phyloP scores from a whole-genome alignment of 2,329 filamentous ascomycete species.

The Clarireedia sp. region DNA sequence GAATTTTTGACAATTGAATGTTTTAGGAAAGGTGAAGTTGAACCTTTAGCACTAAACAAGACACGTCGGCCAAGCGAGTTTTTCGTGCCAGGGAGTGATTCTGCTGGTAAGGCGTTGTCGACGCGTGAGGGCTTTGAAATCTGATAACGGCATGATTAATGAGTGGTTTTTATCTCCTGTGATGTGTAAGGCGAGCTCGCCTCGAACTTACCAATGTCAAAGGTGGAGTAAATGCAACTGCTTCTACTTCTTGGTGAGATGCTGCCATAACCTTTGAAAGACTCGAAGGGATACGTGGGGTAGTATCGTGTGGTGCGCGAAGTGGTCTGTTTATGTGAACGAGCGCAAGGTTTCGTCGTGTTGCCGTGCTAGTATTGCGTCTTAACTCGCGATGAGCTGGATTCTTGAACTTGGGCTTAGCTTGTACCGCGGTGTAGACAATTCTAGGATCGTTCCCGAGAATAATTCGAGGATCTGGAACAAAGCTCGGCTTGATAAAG shows the following conservation, averaged over 20 bases:
- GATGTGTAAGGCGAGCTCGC: not conserved
- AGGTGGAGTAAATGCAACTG: not conserved
- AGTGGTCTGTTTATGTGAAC: not conserved
- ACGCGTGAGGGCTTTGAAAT: not conserved
- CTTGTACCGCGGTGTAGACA: not conserved
- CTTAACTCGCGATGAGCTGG: not conserved
- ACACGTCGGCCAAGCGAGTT: not conserved
- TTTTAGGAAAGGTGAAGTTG: not conserved
- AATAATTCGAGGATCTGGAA: not conserved
- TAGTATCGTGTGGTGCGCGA: not conserved
- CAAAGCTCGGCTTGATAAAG: not conserved
- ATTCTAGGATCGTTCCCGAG: not conserved
- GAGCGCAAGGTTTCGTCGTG: not conserved
- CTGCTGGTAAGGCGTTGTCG: not conserved
- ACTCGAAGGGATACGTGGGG: not conserved
- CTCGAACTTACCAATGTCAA: not conserved
- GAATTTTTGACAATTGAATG: not conserved
- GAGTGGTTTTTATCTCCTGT: not conserved
- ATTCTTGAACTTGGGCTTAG: not conserved
- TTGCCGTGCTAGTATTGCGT: not conserved
- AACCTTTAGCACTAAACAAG: constrained; percentile 3
- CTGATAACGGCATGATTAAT: not conserved
- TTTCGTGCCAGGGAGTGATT: not conserved
- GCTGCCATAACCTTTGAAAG: constrained; percentile 5
- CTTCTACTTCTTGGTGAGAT: not conserved